These are phyloP conservation scores for Phoenix dactylifera DNA, from an alignment of 176 grass and related monocot species.

Conservation along the genomic window DNA sequence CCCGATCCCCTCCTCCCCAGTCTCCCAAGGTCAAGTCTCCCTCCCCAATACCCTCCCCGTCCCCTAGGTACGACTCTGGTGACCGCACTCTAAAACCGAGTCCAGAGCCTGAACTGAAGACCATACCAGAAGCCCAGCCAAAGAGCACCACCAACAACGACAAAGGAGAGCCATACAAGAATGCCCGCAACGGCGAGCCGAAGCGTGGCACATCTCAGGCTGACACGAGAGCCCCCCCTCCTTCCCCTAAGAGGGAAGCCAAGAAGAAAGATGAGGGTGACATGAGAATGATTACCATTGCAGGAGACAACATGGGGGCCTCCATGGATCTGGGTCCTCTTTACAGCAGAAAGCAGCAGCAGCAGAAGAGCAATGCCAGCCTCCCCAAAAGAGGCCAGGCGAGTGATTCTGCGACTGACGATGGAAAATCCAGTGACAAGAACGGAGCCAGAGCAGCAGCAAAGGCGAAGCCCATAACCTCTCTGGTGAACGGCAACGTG, in stretches of 20 bases:
- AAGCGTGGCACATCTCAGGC: conserved; percentile 9
- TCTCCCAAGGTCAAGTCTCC: conserved; percentile 27
- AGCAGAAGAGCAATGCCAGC: conserved; percentile 1
- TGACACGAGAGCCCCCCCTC: background rate
- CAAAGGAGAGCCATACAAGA: conserved; percentile 3
- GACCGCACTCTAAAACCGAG: background rate
- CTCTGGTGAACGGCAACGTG: conserved; percentile 40
- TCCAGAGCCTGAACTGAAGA: conserved; percentile 16
- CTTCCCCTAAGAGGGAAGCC: background rate
- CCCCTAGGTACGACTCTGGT: background rate
- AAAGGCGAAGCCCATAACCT: conserved; percentile 21
- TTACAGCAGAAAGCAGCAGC: conserved; percentile 18
- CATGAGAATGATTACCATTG: conserved; percentile 23
- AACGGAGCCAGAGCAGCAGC: background rate
- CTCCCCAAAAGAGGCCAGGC: background rate
- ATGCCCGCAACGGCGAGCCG: background rate
- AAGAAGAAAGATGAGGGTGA: conserved; percentile 21
- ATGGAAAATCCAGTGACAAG: background rate
- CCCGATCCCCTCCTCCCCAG: conserved; percentile 18
- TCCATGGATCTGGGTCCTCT: conserved; percentile 24
- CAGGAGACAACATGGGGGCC: conserved; percentile 36
- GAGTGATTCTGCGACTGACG: background rate
- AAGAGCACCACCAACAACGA: background rate
- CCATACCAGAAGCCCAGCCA: background rate
- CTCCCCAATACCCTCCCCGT: conserved; percentile 16